Evolutionary conservation across 106 monocot species (phyloP).

Genomic region (Posidonia australis): DNA sequence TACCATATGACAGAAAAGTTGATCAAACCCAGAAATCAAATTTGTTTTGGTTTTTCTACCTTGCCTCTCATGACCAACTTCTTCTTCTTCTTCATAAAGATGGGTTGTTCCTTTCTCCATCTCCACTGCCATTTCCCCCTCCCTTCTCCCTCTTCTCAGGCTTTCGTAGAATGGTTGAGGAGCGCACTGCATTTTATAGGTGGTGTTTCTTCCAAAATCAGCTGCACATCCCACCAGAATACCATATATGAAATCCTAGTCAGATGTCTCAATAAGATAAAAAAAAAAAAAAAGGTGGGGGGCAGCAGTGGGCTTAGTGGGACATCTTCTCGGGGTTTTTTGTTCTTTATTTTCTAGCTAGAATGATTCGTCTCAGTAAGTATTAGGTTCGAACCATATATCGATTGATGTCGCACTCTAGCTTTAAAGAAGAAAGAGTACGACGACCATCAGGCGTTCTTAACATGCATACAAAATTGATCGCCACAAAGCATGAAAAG

Average conservation of each 20-base stretch:
- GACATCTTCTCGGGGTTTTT: no score
- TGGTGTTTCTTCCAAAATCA: background rate
- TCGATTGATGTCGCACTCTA: no score
- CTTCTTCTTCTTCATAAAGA: background rate
- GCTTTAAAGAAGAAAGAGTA: no score
- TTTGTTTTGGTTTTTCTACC: background rate
- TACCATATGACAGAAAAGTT: no score
- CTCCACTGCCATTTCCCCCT: constrained; percentile 7
- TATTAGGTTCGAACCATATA: no score
- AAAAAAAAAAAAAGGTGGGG: no score
- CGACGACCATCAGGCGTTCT: no score
- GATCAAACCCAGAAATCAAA: background rate
- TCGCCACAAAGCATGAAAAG: no score
- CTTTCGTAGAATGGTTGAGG: background rate
- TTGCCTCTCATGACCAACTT: constrained; percentile 5
- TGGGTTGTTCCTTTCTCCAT: background rate
- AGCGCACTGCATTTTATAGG: background rate
- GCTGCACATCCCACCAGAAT: background rate
- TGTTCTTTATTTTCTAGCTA: no score
- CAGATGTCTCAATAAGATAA: constrained; percentile 1
- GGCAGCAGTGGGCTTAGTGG: background rate
- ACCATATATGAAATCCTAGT: background rate
- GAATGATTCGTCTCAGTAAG: no score
- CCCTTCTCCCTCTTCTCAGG: background rate
- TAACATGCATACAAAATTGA: no score